Percentiles rank a stretch among this genome's conserved stretches.
Conservation (phyloP, 2,329 filamentous ascomycete species). For the Epichloe glyceriae region DNA sequence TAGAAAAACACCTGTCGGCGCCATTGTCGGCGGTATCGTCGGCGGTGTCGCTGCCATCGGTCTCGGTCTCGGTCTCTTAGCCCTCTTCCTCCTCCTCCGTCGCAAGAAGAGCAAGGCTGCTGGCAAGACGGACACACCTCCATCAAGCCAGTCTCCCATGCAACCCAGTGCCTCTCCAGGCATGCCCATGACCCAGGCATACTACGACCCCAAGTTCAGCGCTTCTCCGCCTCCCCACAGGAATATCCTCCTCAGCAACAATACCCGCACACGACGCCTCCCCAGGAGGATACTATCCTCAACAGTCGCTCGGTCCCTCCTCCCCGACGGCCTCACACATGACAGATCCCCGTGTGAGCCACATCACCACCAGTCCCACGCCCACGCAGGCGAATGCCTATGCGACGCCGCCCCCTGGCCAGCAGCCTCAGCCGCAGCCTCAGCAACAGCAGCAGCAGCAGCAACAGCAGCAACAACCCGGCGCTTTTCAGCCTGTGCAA, state of each 20-base stretch:
- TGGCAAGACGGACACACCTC: constrained; percentile 4
- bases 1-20: constrained; percentile 17
- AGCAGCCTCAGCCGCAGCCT: constrained; percentile 11
- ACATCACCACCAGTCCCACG: constrained; percentile 10
- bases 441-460: constrained; percentile 11
- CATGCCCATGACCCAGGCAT: constrained; percentile 6
- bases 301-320: constrained; percentile 4
- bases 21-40: constrained; percentile 26
- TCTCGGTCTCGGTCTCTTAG: constrained; percentile 17
- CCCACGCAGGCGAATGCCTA: constrained; percentile 10
- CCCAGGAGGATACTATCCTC: constrained; percentile 10
- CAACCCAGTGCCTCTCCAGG: constrained; percentile 1
- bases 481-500: constrained; percentile 10
- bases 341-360: constrained; percentile 10
- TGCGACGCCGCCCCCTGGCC: constrained; percentile 7
- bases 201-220: constrained; percentile 17
- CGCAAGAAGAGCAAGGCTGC: constrained; percentile 13
- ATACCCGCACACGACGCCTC: constrained; percentile 8
- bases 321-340: constrained; percentile 8
- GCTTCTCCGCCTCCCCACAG: constrained; percentile 4
- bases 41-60: constrained; percentile 23
- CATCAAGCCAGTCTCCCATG: constrained; percentile 1
- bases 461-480: constrained; percentile 11
- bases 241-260: constrained; percentile 12
- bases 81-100: constrained; percentile 20